Evolutionary conservation across 2,329 filamentous ascomycete genomes (phyloP), one percentile per base, ranked within the genome.

Genomic region (Curvularia hawaiiensis): DNA sequence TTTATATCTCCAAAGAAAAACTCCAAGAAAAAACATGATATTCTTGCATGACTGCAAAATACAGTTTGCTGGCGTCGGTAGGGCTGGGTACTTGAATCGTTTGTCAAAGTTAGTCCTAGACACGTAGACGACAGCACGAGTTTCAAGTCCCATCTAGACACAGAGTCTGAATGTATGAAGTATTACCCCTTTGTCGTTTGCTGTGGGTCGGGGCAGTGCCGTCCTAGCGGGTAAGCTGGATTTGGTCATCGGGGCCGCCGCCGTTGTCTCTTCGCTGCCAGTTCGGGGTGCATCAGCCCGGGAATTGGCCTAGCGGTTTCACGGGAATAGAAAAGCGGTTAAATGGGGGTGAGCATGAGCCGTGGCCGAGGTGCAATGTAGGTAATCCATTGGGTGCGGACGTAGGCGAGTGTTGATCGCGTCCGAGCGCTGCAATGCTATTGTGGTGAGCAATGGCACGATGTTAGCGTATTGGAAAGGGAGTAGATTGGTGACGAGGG

Each of bases 401-500:
- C 26, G 54, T 57, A 31, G 54, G 50, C 24, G 46, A 53, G 22
- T 26, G 54, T 14, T 49, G 57, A 30, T 50, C 44, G n/a, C 14
- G 53, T 45, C 38, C 48, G 49, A 50, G 49, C 53, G 28, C 24
- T 50, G 9, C 7, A 55, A 51, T 33, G 53, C 49, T 33, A 50
- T 60, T 40, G 18, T 56, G 38, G 39, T 57, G 28, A 54, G 56
- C 41, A 51, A 46, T 22, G 58, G 50, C 9, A 51, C 51, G 18
- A 50, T 53, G 31, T 43, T 60, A 50, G 53, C 53, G 20, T 60
- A 47, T 47, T 55, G 56, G 51, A 33, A 50, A 14, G 52, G 52
- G 40, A 49, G 31, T 41, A 52, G 54, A 28, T 54, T 58, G 16
- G 40, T 38, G 44, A 33, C n/a, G 7, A 22, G 10, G 28, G 2